Conservation (phyloP, 73 alveolate genomes). For the Durusdinium trenchii region DNA sequence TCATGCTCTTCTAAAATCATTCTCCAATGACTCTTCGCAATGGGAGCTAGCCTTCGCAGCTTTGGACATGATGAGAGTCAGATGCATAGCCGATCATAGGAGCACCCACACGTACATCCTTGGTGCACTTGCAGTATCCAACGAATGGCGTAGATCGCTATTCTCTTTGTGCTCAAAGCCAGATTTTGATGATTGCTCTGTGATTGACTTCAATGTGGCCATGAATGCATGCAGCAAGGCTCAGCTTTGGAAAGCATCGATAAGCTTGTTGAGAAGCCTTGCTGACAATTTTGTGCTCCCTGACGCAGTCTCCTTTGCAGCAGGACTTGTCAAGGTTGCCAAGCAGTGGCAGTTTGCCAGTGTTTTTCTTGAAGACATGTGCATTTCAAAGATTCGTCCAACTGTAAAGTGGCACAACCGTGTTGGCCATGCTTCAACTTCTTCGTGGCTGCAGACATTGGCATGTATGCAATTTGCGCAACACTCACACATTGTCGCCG, state of each 20-base stretch:
- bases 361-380: neutral
- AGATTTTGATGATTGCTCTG: neutral
- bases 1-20: slow-evolving; percentile 24
- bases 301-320: slow-evolving; percentile 24
- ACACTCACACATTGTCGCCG: neutral
- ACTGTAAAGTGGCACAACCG: slow-evolving; percentile 38
- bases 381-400: neutral
- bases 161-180: neutral
- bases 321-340: neutral
- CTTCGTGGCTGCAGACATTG: neutral
- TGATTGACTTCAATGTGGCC: slow-evolving; percentile 12
- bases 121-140: neutral
- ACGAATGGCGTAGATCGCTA: neutral
- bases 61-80: neutral
- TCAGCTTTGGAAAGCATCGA: neutral
- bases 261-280: neutral
- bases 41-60: slow-evolving; percentile 13
- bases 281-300: slow-evolving; percentile 7
- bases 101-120: slow-evolving; percentile 25
- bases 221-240: slow-evolving; percentile 30
- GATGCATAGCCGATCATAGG: neutral
- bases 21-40: neutral
- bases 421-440: slow-evolving; percentile 8
- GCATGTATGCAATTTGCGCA: neutral
- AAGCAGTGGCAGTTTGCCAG: neutral